These are phyloP conservation scores for Vitis hybrid DNA, from an alignment of 177 flowering plant species.

Conservation along the genomic window DNA sequence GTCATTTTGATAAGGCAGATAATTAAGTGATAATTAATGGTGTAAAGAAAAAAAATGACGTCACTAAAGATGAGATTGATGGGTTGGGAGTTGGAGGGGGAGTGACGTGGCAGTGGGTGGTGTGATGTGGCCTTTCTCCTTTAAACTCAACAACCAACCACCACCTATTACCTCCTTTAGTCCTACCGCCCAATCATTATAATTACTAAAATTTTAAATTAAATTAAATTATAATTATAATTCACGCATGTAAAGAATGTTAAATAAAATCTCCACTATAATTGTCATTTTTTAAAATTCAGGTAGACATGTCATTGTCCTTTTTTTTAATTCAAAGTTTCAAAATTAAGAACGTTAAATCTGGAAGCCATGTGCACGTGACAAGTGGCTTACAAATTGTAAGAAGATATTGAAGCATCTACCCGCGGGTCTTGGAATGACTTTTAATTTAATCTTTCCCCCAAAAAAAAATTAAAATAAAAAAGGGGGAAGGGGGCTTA, in stretches of 20 bases:
- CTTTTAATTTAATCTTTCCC: background rate
- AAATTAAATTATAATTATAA: background rate
- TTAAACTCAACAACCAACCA: background rate
- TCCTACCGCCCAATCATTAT: background rate
- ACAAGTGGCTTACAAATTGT: background rate
- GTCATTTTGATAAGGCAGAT: background rate
- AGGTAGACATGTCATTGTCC: too few relatives aligned
- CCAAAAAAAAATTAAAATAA: background rate
- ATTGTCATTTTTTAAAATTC: too few relatives aligned
- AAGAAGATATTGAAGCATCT: background rate
- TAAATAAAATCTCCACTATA: too few relatives aligned
- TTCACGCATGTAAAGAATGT: background rate
- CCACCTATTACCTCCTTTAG: background rate
- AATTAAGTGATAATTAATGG: background rate
- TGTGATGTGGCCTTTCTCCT: background rate
- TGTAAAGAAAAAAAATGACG: background rate
- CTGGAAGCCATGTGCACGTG: background rate
- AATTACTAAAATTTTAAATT: background rate
- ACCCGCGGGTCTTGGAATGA: background rate
- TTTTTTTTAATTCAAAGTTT: too few relatives aligned
- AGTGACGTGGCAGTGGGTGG: conserved; percentile 15
- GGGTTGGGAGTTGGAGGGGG: background rate
- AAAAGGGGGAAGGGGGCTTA: background rate
- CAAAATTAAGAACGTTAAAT: too few relatives aligned
- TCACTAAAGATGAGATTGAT: background rate